Evolutionary conservation across 495 filamentous ascomycete species (phyloP), one percentile per base, ranked within the genome.

Genomic region (Aspergillus sclerotioniger): DNA sequence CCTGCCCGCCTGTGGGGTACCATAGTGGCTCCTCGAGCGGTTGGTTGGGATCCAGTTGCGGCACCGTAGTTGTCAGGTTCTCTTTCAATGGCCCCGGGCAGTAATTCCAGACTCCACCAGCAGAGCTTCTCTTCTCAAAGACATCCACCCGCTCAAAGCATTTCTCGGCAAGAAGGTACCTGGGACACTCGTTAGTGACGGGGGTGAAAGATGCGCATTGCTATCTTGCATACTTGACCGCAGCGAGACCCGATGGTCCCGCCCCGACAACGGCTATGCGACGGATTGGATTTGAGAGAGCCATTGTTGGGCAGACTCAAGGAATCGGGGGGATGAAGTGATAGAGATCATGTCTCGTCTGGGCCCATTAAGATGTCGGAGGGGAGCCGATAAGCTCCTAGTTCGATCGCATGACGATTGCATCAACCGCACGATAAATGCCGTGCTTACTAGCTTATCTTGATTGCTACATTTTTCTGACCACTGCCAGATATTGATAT

Each of bases 31-130:
- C 70, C 56, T 78, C 71, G 6, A 63, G 44, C 2, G 71, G 66
- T 54, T 69, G 67, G 55, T 76, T 63, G 10, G 80, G 77, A 57
- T 74, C 69, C 8, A 73, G 64, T 55, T 80, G 76, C 5, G 79
- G 77, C 8, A 80, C 67, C 51, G 67, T 53, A 1, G 68, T 69
- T 15, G 67, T 54, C 20, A 63, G 7, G 33, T 58, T 58, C 16
- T 47, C 28, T 53, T 78, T 76, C 16, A 65, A 54, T 9, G 66
- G 58, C 10, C 66, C 65, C 1, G 68, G 70, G 56, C 59, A 69
- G 46, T 81, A 89, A 62, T 94, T 87, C 93, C 93, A 98, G 6
- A 90, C 82, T 5, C 93, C 93, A 51, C 91, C 92, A 6, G 85
- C 80, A 12, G 82, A 79, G 49, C 72, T 73, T 59, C 90, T 86